Percentiles rank a stretch among this genome's conserved stretches.
phyloP scores from a whole-genome alignment of 2,329 filamentous ascomycete species.

The Sporothrix luriei region DNA sequence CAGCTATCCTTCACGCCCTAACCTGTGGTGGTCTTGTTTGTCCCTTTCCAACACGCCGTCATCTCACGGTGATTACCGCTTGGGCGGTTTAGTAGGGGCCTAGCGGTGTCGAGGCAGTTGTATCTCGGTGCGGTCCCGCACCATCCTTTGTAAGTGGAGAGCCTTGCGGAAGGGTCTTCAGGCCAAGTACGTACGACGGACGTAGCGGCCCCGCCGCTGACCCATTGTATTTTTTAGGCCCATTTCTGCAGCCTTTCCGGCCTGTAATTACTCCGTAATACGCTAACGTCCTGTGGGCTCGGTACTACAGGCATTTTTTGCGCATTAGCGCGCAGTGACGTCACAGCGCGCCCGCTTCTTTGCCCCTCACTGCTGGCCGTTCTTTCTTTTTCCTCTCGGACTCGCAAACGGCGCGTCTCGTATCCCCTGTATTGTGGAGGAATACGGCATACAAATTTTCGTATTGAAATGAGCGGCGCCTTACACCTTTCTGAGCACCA shows the following conservation, averaged over 20 bases:
- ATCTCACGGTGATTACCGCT: background rate
- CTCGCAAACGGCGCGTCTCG: background rate
- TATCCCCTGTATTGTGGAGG: background rate
- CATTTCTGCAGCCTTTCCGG: background rate
- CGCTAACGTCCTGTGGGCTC: too few relatives aligned
- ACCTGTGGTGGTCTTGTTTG: too few relatives aligned
- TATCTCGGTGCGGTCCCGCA: background rate
- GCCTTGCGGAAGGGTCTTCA: background rate
- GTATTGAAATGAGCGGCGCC: background rate
- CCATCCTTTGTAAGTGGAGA: slow-evolving; percentile 5
- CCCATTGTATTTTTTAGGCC: background rate
- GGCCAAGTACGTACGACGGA: too few relatives aligned
- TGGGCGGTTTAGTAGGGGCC: too few relatives aligned
- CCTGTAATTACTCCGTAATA: too few relatives aligned
- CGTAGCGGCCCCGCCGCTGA: background rate
- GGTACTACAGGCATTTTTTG: slow-evolving; percentile 3
- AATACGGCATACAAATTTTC: background rate
- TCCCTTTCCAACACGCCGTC: background rate
- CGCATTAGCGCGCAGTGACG: slow-evolving; percentile 4
- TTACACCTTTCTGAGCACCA: background rate
- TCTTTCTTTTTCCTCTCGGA: background rate
- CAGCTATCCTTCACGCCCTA: too few relatives aligned
- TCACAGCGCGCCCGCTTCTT: slow-evolving; percentile 6
- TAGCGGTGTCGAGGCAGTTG: background rate
- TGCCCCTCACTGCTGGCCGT: background rate